These are phyloP conservation scores for Claviceps quebecensis DNA, from an alignment of 2,329 filamentous ascomycete species.

Conservation along the genomic window DNA sequence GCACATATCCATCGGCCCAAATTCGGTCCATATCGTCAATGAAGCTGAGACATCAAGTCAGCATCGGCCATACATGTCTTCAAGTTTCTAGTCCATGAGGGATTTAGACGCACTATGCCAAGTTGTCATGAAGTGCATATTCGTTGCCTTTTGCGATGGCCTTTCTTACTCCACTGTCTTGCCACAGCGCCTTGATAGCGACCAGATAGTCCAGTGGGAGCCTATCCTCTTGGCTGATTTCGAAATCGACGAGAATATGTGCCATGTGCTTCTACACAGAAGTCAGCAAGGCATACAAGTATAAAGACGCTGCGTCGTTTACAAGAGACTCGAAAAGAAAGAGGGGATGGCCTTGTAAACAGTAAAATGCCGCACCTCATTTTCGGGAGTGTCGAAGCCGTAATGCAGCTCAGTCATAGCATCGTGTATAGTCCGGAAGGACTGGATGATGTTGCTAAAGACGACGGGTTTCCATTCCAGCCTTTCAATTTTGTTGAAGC, in stretches of 20 bases:
- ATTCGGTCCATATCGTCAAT: constrained; percentile 65
- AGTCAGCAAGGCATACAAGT: background rate
- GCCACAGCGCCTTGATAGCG: constrained; percentile 76
- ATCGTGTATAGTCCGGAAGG: constrained; percentile 78
- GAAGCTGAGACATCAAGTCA: constrained; percentile 44
- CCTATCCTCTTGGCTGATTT: constrained; percentile 68
- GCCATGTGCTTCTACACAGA: constrained; percentile 56
- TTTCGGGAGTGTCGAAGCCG: constrained; percentile 62
- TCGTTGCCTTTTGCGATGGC: constrained; percentile 93
- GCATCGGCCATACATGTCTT: background rate
- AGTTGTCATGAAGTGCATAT: constrained; percentile 89
- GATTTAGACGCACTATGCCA: constrained; percentile 63
- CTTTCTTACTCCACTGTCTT: constrained; percentile 65
- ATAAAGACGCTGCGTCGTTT: constrained; percentile 10
- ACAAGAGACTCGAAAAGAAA: constrained; percentile 2
- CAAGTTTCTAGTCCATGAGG: background rate
- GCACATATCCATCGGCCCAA: constrained; percentile 66
- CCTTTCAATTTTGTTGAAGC: constrained; percentile 79
- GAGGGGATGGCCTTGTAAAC: background rate
- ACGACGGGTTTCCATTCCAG: constrained; percentile 91
- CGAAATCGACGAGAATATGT: constrained; percentile 62
- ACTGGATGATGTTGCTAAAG: constrained; percentile 87
- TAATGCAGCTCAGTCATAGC: constrained; percentile 81
- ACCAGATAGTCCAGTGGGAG: constrained; percentile 66
- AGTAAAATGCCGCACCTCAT: constrained; percentile 50